These are phyloP conservation scores for Marasmius sp. DNA, from an alignment of 1,284 basidiomycete species.

Conservation along the genomic window DNA sequence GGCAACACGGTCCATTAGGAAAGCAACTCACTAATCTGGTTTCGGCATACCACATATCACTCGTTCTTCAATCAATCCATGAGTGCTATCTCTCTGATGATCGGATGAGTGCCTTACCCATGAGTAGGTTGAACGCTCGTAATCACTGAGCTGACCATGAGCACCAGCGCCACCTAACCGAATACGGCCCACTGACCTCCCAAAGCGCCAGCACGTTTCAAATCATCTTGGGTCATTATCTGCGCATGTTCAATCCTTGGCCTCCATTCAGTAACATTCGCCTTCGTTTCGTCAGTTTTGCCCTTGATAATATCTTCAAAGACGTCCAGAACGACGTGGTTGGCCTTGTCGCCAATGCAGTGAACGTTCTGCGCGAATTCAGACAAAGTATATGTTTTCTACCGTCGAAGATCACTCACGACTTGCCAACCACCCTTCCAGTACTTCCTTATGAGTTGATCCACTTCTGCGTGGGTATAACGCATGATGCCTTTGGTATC, in stretches of 20 bases:
- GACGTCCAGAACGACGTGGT: constrained; percentile 77
- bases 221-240: constrained; percentile 72
- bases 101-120: constrained; percentile 50
- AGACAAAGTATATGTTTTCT: background rate
- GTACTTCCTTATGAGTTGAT: constrained; percentile 58
- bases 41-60: constrained; percentile 92
- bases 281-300: constrained; percentile 10
- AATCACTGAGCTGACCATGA: constrained; percentile 58
- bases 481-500: constrained; percentile 71
- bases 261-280: constrained; percentile 48
- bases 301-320: constrained; percentile 52
- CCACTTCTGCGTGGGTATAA: constrained; percentile 51
- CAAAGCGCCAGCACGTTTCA: constrained; percentile 67
- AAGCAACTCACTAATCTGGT: constrained; percentile 57
- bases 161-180: background rate
- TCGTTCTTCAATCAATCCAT: constrained; percentile 48
- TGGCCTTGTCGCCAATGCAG: constrained; percentile 90
- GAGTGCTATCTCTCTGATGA: background rate
- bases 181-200: constrained; percentile 52
- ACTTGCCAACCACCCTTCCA: constrained; percentile 72
- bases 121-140: constrained; percentile 94
- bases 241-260: constrained; percentile 92
- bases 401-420: constrained; percentile 41
- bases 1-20: background rate
- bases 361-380: constrained; percentile 68